phyloP scores from a whole-genome alignment of 2,329 filamentous ascomycete species.

The Microdochium paspali region DNA sequence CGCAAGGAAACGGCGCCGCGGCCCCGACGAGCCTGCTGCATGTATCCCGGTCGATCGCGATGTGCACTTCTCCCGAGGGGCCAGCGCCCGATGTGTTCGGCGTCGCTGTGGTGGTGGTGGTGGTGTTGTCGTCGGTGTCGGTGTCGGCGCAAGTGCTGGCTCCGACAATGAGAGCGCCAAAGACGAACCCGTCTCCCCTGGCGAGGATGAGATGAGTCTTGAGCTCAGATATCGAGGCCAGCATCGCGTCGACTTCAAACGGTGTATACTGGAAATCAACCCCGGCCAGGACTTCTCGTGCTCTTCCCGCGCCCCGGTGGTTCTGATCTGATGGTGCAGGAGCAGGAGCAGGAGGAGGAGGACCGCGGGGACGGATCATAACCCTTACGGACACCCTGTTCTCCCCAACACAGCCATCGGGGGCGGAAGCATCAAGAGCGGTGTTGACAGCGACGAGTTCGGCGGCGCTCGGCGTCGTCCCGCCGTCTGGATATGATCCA shows the following conservation, averaged over 20 bases:
- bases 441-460: constrained; percentile 21
- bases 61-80: neutral
- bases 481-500: constrained; percentile 39
- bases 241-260: constrained; percentile 35
- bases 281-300: neutral
- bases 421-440: constrained; percentile 8
- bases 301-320: neutral
- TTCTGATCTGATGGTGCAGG: constrained; percentile 9
- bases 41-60: constrained; percentile 27
- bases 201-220: constrained; percentile 24
- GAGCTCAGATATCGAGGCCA: constrained; percentile 25
- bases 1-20: constrained; percentile 31
- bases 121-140: neutral
- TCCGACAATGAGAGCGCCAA: constrained; percentile 31
- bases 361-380: constrained; percentile 44
- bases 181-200: constrained; percentile 47
- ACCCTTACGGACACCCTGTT: constrained; percentile 30
- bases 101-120: neutral
- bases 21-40: constrained; percentile 29
- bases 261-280: constrained; percentile 40
- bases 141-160: neutral
- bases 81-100: neutral
- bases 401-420: neutral
- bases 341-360: constrained; percentile 8
- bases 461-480: constrained; percentile 36